phyloP scores from a whole-genome alignment of 331 rosid species.

The Malus hybrid region DNA sequence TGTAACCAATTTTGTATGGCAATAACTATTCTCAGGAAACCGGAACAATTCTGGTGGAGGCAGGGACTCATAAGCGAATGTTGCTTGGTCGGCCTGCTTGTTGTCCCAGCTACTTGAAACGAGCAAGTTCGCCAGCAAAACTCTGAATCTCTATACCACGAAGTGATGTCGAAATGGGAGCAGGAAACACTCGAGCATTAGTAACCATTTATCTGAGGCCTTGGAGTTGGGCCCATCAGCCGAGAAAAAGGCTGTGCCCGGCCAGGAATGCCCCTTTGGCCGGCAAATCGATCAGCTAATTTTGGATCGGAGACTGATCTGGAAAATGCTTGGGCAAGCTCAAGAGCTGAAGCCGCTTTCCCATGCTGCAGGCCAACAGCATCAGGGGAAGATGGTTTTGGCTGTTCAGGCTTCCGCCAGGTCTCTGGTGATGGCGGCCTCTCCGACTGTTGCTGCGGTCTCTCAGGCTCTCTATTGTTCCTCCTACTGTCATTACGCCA shows the following conservation, averaged over 20 bases:
- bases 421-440: conserved; percentile 83
- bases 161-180: neutral
- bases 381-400: conserved; percentile 37
- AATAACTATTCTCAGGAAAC: neutral
- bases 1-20: conserved; percentile 1
- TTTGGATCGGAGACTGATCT: conserved; percentile 74
- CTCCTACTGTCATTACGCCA: conserved; percentile 56
- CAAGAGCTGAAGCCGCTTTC: conserved; percentile 85
- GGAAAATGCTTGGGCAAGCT: conserved; percentile 93
- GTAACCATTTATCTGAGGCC: conserved; percentile 94
- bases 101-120: neutral
- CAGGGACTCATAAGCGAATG: neutral
- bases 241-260: conserved; percentile 82
- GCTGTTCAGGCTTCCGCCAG: conserved; percentile 93
- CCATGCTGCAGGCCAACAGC: conserved; percentile 38
- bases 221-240: conserved; percentile 66
- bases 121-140: neutral
- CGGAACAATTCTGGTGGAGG: neutral
- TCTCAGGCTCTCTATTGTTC: conserved; percentile 51
- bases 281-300: conserved; percentile 36
- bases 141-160: neutral
- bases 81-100: neutral
- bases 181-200: conserved; percentile 8
- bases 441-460: conserved; percentile 50
- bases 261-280: conserved; percentile 49